Conservation (phyloP, 768 basidiomycete genomes). For the Kwoniella botswanensis region DNA sequence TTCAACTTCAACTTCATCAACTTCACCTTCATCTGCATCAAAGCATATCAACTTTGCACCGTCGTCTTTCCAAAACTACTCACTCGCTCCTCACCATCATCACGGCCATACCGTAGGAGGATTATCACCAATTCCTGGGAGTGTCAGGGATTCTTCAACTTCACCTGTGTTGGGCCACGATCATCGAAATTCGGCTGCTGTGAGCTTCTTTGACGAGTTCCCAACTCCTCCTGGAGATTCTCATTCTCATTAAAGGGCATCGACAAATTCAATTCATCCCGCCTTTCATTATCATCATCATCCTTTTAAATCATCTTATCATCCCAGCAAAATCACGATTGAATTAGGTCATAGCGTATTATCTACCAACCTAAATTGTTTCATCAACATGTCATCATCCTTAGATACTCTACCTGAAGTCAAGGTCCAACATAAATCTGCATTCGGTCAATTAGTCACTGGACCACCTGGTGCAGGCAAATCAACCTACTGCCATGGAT, state of each 20-base stretch:
- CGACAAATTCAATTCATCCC: neutral
- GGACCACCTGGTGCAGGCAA: slow-evolving; percentile 61
- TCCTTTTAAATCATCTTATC: neutral
- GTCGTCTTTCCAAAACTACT: slow-evolving; percentile 7
- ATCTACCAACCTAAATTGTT: neutral
- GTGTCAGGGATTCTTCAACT: neutral
- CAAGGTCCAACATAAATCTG: slow-evolving; percentile 18
- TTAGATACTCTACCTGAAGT: slow-evolving; percentile 11
- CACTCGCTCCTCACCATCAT: neutral
- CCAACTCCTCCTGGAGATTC: slow-evolving; percentile 19
- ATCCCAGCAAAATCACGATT: neutral
- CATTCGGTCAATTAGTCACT: slow-evolving; percentile 58
- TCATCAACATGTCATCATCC: neutral
- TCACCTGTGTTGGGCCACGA: slow-evolving; percentile 17
- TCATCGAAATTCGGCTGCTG: slow-evolving; percentile 28
- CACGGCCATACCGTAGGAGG: too few relatives aligned
- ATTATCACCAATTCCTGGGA: neutral
- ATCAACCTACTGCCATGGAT: slow-evolving; percentile 61
- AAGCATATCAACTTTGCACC: slow-evolving; percentile 11
- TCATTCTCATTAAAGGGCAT: neutral
- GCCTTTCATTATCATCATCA: neutral
- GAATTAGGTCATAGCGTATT: neutral
- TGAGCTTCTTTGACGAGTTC: slow-evolving; percentile 35
- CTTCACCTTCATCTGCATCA: slow-evolving; percentile 2
- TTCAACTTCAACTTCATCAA: neutral